These are phyloP conservation scores for Ophiostoma angusticollis DNA, from an alignment of 2,329 filamentous ascomycete genomes.

Conservation along the genomic window DNA sequence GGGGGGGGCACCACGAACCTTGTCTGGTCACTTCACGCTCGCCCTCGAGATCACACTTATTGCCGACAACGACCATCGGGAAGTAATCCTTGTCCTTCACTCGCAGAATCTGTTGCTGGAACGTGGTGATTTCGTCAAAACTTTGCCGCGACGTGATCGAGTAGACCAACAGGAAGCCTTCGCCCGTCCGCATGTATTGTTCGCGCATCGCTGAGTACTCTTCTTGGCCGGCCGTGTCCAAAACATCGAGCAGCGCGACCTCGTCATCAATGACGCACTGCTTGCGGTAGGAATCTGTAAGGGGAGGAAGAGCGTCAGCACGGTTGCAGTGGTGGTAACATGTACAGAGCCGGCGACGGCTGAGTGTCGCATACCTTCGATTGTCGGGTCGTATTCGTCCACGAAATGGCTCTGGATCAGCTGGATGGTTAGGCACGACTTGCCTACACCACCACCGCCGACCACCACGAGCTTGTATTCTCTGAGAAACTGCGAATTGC, in stretches of 20 bases:
- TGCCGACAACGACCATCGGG: slow-evolving; percentile 96
- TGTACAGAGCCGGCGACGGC: no score
- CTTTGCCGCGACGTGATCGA: slow-evolving; percentile 95
- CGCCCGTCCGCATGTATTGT: slow-evolving; percentile 98
- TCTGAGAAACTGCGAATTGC: slow-evolving; percentile 54
- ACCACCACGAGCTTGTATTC: slow-evolving; percentile 96
- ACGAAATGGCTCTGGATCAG: slow-evolving; percentile 94
- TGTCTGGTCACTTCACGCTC: slow-evolving; percentile 86
- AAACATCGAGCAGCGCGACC: slow-evolving; percentile 90
- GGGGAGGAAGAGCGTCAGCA: slow-evolving; percentile 9
- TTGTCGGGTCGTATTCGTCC: slow-evolving; percentile 98
- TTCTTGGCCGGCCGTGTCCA: slow-evolving; percentile 96
- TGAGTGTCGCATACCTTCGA: slow-evolving; percentile 84
- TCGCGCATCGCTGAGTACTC: slow-evolving; percentile 99
- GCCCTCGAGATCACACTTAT: slow-evolving; percentile 95
- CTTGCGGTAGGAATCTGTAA: slow-evolving; percentile 94
- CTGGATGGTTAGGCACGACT: slow-evolving; percentile 98
- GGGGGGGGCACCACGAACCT: slow-evolving; percentile 45
- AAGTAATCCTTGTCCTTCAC: slow-evolving; percentile 99
- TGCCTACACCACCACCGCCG: slow-evolving; percentile 94
- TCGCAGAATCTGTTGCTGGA: slow-evolving; percentile 94
- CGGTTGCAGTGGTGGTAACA: no score
- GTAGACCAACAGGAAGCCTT: slow-evolving; percentile 95
- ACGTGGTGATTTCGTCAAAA: slow-evolving; percentile 96
- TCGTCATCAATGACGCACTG: slow-evolving; percentile 98